Conservation (phyloP, 768 basidiomycete species). For the Glaciozyma martinii region DNA sequence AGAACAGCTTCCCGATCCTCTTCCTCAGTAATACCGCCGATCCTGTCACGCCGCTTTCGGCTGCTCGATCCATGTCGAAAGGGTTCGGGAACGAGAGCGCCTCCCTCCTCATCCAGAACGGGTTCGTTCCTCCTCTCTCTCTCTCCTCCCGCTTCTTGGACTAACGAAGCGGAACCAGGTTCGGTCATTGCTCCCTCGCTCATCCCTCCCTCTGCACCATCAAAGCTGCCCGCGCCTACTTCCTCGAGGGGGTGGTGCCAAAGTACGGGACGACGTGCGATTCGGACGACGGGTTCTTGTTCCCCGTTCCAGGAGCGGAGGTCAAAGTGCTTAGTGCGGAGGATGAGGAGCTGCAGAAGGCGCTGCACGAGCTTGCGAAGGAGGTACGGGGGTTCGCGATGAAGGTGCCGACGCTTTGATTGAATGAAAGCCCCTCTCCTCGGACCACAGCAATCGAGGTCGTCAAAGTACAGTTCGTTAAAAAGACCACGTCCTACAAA, state of each 20-base stretch:
- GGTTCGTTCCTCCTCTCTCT: background rate
- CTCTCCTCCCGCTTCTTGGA: background rate
- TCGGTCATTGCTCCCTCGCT: slow-evolving; percentile 29
- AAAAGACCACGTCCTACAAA: no score
- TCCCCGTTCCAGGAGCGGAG: slow-evolving; percentile 5
- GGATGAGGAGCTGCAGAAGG: slow-evolving; percentile 4
- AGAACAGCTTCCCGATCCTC: slow-evolving; percentile 12
- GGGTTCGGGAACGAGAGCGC: slow-evolving; percentile 22
- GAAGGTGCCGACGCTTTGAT: background rate
- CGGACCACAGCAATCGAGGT: no score
- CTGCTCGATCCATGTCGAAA: slow-evolving; percentile 15
- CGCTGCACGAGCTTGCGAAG: background rate
- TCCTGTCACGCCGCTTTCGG: slow-evolving; percentile 29
- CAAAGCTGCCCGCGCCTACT: slow-evolving; percentile 16
- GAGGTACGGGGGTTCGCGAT: background rate
- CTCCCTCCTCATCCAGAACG: slow-evolving; percentile 25
- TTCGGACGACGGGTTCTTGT: slow-evolving; percentile 20
- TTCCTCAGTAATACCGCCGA: slow-evolving; percentile 29
- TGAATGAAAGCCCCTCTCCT: no score
- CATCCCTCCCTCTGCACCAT: slow-evolving; percentile 31
- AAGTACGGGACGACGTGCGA: slow-evolving; percentile 19
- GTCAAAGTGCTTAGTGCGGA: background rate
- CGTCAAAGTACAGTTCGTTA: no score
- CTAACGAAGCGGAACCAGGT: background rate
- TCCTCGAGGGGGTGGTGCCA: slow-evolving; percentile 26